These are phyloP conservation scores for Camellia japonica DNA, from an alignment of 148 eudicot genomes.

Conservation along the genomic window DNA sequence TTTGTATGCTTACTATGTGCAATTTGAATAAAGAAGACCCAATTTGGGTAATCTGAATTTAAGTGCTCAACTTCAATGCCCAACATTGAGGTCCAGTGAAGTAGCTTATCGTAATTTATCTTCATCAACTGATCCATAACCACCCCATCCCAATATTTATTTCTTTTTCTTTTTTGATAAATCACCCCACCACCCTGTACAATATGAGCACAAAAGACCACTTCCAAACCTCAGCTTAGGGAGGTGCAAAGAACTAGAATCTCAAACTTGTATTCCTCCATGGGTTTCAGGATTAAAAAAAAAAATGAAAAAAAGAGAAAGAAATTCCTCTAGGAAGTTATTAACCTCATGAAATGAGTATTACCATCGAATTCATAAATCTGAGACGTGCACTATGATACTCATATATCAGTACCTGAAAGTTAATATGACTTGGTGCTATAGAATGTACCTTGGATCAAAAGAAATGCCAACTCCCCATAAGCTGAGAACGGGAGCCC, in stretches of 20 bases:
- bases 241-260: background rate
- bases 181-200: background rate
- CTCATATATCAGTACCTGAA: background rate
- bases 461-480: slow-evolving; percentile 85
- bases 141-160: background rate
- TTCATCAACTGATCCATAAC: background rate
- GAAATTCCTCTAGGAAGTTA: background rate
- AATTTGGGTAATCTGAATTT: background rate
- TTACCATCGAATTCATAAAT: background rate
- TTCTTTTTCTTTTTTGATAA: no score
- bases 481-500: slow-evolving; percentile 97
- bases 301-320: background rate
- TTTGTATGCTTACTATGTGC: no score
- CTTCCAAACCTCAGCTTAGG: background rate
- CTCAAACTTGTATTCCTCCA: background rate
- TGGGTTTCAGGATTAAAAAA: background rate
- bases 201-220: background rate
- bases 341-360: background rate
- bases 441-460: slow-evolving; percentile 67
- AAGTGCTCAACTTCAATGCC: background rate
- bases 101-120: background rate
- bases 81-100: background rate
- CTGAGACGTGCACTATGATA: background rate
- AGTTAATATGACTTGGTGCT: background rate
- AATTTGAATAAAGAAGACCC: background rate